These are phyloP conservation scores for Tetrastigma voinierianum DNA, from an alignment of 164 flowering plant species.

Conservation along the genomic window DNA sequence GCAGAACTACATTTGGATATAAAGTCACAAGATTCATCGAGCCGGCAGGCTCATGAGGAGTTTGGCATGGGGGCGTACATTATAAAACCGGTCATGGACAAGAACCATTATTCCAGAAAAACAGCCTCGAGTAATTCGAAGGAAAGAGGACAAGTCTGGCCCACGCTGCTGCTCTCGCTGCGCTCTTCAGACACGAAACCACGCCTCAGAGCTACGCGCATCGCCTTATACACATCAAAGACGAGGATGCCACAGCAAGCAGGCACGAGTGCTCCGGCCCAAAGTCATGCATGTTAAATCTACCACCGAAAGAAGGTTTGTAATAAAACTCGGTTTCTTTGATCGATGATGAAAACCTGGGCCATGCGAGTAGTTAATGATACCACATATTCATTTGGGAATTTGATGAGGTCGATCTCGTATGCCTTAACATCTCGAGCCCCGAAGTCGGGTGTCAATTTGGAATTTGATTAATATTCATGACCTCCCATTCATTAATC, in stretches of 20 bases:
- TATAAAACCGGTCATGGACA: conserved; percentile 87
- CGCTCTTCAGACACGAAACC: conserved; percentile 82
- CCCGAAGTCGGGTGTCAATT: conserved; percentile 57
- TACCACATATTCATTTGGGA: conserved; percentile 55
- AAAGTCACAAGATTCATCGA: conserved; percentile 89
- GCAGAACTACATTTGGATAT: conserved; percentile 93
- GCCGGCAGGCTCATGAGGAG: conserved; percentile 65
- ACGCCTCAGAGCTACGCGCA: conserved; percentile 89
- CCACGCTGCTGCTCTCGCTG: conserved; percentile 90
- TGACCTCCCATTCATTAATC: neutral
- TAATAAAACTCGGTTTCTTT: conserved; percentile 57
- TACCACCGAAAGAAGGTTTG: conserved; percentile 77
- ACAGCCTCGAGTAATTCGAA: conserved; percentile 25
- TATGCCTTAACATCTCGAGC: conserved; percentile 22
- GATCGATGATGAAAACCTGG: conserved; percentile 29
- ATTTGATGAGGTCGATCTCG: conserved; percentile 27
- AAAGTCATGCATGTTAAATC: conserved; percentile 60
- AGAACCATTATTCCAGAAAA: conserved; percentile 32
- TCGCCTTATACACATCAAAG: conserved; percentile 51
- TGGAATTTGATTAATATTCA: conserved; percentile 18
- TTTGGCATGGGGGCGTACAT: conserved; percentile 71
- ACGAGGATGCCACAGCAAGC: conserved; percentile 18
- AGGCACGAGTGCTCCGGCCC: conserved; percentile 44
- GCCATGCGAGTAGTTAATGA: conserved; percentile 63
- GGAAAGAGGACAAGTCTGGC: conserved; percentile 92